Percentiles rank a stretch among this genome's conserved stretches.
Conservation (phyloP, 139 green algal genomes). For the Volvox reticuliferus region DNA sequence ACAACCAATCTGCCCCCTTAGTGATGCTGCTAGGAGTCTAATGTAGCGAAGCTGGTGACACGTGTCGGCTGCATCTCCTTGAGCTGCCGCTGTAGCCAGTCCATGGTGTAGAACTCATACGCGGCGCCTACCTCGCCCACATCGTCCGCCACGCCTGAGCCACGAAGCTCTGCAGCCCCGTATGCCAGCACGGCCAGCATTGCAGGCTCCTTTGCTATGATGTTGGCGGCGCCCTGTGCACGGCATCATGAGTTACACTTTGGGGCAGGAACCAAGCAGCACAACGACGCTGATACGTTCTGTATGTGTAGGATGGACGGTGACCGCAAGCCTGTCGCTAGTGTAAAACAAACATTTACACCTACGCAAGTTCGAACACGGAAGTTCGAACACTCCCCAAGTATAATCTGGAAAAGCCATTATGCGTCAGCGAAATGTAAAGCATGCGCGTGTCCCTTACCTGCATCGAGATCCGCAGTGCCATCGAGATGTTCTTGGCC, state of each 20-base stretch:
- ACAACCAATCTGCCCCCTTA: no score
- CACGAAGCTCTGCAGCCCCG: constrained; percentile 5
- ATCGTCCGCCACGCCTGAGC: constrained; percentile 12
- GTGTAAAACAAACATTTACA: neutral
- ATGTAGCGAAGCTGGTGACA: constrained; percentile 51
- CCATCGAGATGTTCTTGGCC: constrained; percentile 60
- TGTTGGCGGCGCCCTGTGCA: constrained; percentile 20
- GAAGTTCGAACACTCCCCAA: neutral
- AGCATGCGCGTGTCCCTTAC: neutral
- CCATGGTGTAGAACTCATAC: constrained; percentile 70
- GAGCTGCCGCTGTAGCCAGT: constrained; percentile 63
- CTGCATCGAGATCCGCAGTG: constrained; percentile 60
- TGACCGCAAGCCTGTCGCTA: neutral
- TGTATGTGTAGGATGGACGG: no score
- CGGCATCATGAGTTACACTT: no score
- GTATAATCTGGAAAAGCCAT: no score
- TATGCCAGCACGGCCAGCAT: constrained; percentile 41
- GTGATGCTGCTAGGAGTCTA: constrained; percentile 40
- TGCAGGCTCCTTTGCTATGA: constrained; percentile 61
- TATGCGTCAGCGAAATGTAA: no score
- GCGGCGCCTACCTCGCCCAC: constrained; percentile 55
- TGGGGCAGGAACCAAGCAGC: no score
- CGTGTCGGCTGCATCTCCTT: constrained; percentile 50
- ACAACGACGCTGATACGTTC: no score
- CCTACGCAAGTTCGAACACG: neutral